These are phyloP conservation scores for Fusarium musae DNA, from an alignment of 2,329 filamentous ascomycete genomes.

Conservation along the genomic window DNA sequence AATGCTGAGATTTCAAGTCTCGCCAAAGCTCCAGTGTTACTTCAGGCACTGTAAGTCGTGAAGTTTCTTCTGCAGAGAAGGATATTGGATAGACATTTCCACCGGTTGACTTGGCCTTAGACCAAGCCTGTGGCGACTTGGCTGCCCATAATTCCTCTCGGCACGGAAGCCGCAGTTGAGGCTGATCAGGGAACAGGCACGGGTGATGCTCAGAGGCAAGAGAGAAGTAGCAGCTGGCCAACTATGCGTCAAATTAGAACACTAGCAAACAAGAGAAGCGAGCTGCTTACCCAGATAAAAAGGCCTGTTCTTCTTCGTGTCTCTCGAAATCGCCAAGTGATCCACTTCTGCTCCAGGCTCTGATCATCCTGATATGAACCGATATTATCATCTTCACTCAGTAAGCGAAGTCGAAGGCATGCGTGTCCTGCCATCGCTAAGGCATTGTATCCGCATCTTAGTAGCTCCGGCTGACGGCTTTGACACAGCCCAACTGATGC, in stretches of 20 bases:
- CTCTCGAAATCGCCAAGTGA: neutral
- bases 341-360: neutral
- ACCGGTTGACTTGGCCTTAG: fast-evolving
- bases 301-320: neutral
- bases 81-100: fast-evolving
- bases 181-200: neutral
- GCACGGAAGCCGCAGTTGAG: neutral
- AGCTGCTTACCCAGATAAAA: neutral
- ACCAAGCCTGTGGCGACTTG: neutral
- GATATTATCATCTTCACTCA: neutral
- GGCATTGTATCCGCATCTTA: neutral
- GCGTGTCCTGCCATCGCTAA: neutral
- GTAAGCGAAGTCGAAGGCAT: neutral
- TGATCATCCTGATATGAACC: neutral
- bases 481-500: neutral
- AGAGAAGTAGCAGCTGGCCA: neutral
- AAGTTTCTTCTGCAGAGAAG: neutral
- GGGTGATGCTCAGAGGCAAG: neutral
- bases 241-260: neutral
- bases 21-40: neutral
- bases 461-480: neutral
- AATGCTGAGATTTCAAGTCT: neutral
- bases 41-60: neutral
- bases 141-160: neutral
- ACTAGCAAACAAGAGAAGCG: fast-evolving